Evolutionary conservation across 805 yeast genomes (phyloP).

Genomic region (Debaryomyces castellii): DNA sequence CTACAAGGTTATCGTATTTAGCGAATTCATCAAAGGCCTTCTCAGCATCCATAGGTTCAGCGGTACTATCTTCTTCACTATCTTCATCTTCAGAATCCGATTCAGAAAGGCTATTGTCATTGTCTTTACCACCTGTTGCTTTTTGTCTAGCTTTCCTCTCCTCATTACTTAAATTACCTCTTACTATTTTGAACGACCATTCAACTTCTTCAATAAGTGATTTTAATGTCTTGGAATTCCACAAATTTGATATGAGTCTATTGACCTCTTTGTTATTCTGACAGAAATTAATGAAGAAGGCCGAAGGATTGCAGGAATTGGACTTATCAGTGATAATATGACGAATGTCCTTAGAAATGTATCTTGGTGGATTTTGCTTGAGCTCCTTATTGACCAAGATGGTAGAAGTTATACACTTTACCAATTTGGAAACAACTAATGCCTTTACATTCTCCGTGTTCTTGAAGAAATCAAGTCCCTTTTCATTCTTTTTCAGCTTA

Average conservation of each 20-base stretch:
- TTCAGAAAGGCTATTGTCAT: conserved; percentile 11
- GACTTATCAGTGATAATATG: conserved; percentile 25
- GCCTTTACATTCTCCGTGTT: conserved; percentile 16
- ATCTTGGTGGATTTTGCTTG: conserved; percentile 32
- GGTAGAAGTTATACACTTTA: conserved; percentile 25
- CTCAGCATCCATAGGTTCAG: conserved; percentile 21
- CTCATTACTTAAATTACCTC: conserved; percentile 43
- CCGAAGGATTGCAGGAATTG: conserved; percentile 42
- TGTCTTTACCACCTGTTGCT: conserved; percentile 11
- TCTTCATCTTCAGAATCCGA: conserved; percentile 14
- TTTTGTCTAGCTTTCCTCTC: conserved; percentile 29
- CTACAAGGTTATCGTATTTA: conserved; percentile 39
- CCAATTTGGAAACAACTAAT: conserved; percentile 32
- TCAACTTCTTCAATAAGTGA: conserved; percentile 35
- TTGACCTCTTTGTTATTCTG: conserved; percentile 42
- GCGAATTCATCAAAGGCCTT: conserved; percentile 32
- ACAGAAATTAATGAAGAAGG: conserved; percentile 42
- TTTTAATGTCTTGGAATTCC: conserved; percentile 45
- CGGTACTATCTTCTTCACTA: conserved; percentile 21
- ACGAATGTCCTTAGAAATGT: conserved; percentile 28
- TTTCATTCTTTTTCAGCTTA: conserved; percentile 9
- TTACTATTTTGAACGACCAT: conserved; percentile 46
- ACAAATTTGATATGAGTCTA: conserved; percentile 46
- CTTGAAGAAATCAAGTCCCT: conserved; percentile 18
- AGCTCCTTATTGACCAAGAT: conserved; percentile 30